phyloP scores from a whole-genome alignment of 2,329 filamentous ascomycete species.

The Sphaceloma murrayae region DNA sequence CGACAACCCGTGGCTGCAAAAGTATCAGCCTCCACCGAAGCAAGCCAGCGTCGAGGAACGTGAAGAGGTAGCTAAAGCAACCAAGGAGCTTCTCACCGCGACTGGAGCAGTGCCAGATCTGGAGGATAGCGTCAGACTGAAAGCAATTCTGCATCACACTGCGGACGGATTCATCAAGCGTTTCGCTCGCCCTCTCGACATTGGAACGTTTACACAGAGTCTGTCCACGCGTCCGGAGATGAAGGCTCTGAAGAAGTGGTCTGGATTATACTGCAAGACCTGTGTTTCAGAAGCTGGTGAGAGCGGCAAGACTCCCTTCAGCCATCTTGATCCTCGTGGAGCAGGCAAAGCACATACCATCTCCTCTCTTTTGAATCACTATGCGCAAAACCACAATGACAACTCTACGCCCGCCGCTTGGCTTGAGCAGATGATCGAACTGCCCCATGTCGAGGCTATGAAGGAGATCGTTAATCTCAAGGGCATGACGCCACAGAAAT shows the following conservation, averaged over 20 bases:
- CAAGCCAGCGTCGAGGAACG: slow-evolving; percentile 7
- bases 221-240: slow-evolving; percentile 35
- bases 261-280: slow-evolving; percentile 37
- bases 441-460: slow-evolving; percentile 45
- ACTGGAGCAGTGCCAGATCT: slow-evolving; percentile 52
- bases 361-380: slow-evolving; percentile 51
- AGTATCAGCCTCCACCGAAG: slow-evolving; percentile 5
- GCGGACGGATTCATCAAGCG: slow-evolving; percentile 47
- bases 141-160: slow-evolving; percentile 55
- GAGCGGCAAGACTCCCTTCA: not conserved
- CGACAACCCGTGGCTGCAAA: slow-evolving; percentile 3
- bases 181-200: slow-evolving; percentile 50
- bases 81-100: slow-evolving; percentile 54
- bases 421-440: slow-evolving; percentile 52
- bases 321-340: not conserved
- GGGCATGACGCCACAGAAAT: slow-evolving; percentile 49
- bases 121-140: slow-evolving; percentile 52
- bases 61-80: slow-evolving; percentile 40
- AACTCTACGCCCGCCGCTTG: slow-evolving; percentile 38
- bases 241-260: slow-evolving; percentile 35
- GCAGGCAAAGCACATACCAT: slow-evolving; percentile 31
- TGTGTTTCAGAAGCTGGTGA: slow-evolving; percentile 23
- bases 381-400: slow-evolving; percentile 47
- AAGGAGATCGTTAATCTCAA: slow-evolving; percentile 40
- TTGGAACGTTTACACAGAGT: slow-evolving; percentile 38